phyloP scores from a whole-genome alignment of 1,139 yeast species.

The Protomyces arabidopsidicola region DNA sequence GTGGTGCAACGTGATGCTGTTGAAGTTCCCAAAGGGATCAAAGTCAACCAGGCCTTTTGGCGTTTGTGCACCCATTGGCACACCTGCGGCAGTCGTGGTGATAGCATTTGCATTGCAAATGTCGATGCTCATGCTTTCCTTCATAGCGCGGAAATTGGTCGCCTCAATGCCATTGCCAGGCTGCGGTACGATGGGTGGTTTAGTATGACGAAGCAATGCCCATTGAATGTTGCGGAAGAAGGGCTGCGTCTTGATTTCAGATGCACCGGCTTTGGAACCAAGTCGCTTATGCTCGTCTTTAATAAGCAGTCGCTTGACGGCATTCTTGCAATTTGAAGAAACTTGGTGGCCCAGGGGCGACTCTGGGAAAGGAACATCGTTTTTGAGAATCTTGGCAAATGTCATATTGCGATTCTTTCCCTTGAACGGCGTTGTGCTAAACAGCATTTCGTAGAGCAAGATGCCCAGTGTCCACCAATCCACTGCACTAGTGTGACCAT shows the following conservation, averaged over 20 bases:
- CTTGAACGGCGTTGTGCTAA: slow-evolving; percentile 93
- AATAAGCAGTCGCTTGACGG: slow-evolving; percentile 72
- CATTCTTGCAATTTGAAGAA: slow-evolving; percentile 68
- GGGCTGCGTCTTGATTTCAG: slow-evolving; percentile 83
- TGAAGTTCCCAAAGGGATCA: slow-evolving; percentile 85
- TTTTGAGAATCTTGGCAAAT: slow-evolving; percentile 77
- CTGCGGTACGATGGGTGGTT: slow-evolving; percentile 92
- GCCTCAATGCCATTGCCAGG: slow-evolving; percentile 53
- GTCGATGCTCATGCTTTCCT: slow-evolving; percentile 40
- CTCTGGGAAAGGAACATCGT: slow-evolving; percentile 70
- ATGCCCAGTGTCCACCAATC: slow-evolving; percentile 99
- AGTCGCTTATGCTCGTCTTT: slow-evolving; percentile 84
- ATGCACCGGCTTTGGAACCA: slow-evolving; percentile 90
- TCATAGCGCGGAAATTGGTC: slow-evolving; percentile 37
- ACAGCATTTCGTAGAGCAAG: slow-evolving; percentile 84
- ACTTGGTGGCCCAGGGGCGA: slow-evolving; percentile 45
- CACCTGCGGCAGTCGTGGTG: slow-evolving; percentile 37
- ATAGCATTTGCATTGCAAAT: slow-evolving; percentile 35
- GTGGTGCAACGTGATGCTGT: slow-evolving; percentile 83
- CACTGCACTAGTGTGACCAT: slow-evolving; percentile 95
- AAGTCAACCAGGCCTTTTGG: slow-evolving; percentile 37
- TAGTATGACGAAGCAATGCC: slow-evolving; percentile 87
- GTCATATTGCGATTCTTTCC: slow-evolving; percentile 85
- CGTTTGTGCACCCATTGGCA: slow-evolving; percentile 40
- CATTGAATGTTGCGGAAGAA: slow-evolving; percentile 89